phyloP scores from a whole-genome alignment of 2,329 filamentous ascomycete species.

The Colletotrichum cordylinicola region DNA sequence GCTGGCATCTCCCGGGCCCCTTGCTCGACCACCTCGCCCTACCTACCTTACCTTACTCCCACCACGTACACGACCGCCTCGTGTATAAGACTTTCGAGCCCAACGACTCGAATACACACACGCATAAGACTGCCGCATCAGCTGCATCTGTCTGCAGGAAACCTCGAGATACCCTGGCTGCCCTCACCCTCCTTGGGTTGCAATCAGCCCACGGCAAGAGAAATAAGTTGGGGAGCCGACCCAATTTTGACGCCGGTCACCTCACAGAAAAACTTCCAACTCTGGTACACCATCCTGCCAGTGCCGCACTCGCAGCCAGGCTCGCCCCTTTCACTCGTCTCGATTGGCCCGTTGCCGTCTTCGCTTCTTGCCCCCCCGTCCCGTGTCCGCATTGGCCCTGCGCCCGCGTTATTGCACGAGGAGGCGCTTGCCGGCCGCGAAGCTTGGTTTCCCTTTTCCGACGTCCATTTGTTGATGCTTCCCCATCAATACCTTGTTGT shows the following conservation, averaged over 20 bases:
- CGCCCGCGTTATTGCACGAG: not conserved
- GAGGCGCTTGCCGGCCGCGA: not conserved
- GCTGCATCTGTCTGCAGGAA: not conserved
- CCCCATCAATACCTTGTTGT: not conserved
- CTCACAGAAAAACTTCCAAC: constrained; percentile 8
- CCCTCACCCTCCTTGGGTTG: not conserved
- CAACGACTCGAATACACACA: not conserved
- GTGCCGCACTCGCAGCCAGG: constrained; percentile 15
- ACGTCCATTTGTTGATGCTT: not conserved
- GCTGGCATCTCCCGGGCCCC: not conserved
- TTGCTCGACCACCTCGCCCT: not conserved
- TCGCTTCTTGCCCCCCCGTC: constrained; percentile 14
- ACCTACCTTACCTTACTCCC: not conserved
- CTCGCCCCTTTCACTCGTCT: constrained; percentile 3
- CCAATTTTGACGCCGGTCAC: constrained; percentile 22
- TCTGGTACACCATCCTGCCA: constrained; percentile 16
- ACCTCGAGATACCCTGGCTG: not conserved
- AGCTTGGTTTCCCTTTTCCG: not conserved
- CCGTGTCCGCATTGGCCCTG: constrained; percentile 11
- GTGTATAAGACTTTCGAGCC: not conserved
- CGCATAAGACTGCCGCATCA: not conserved
- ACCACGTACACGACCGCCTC: not conserved
- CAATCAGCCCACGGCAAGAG: constrained; percentile 14
- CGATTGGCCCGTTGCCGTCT: constrained; percentile 18
- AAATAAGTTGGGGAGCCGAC: constrained; percentile 18